phyloP scores from a whole-genome alignment of 331 rosid genomes.

The Stylosanthes scabra region DNA sequence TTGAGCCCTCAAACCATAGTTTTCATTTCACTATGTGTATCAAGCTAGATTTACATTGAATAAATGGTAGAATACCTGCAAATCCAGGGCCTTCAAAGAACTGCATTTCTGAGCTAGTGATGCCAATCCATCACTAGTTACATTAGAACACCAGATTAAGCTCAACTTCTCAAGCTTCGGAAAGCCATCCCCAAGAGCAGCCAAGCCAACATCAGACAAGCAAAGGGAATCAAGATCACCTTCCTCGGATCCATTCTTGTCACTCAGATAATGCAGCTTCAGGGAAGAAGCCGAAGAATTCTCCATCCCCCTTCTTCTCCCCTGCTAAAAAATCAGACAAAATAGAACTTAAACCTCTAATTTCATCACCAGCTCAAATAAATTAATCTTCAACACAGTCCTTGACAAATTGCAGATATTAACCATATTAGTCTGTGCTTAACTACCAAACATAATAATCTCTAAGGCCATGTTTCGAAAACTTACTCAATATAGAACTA shows the following conservation, averaged over 20 bases:
- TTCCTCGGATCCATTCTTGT: constrained; percentile 54
- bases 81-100: constrained; percentile 73
- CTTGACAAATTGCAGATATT: background rate
- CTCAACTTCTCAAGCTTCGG: constrained; percentile 79
- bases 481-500: too few relatives aligned
- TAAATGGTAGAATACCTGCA: constrained; percentile 66
- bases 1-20: background rate
- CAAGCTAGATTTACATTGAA: background rate
- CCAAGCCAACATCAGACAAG: constrained; percentile 79
- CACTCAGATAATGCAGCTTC: constrained; percentile 40
- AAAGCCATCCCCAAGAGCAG: constrained; percentile 74
- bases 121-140: constrained; percentile 67
- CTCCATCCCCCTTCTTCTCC: constrained; percentile 51
- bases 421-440: background rate
- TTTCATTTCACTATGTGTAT: background rate
- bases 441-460: background rate
- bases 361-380: background rate
- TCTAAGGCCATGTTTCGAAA: too few relatives aligned
- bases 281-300: constrained; percentile 36
- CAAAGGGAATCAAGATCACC: constrained; percentile 53
- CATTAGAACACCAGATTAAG: constrained; percentile 90
- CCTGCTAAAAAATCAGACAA: constrained; percentile 40
- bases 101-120: constrained; percentile 68
- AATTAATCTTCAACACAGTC: background rate
- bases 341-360: background rate